These are phyloP conservation scores for Kondoa subrosea DNA, from an alignment of 768 basidiomycete genomes.

Conservation along the genomic window DNA sequence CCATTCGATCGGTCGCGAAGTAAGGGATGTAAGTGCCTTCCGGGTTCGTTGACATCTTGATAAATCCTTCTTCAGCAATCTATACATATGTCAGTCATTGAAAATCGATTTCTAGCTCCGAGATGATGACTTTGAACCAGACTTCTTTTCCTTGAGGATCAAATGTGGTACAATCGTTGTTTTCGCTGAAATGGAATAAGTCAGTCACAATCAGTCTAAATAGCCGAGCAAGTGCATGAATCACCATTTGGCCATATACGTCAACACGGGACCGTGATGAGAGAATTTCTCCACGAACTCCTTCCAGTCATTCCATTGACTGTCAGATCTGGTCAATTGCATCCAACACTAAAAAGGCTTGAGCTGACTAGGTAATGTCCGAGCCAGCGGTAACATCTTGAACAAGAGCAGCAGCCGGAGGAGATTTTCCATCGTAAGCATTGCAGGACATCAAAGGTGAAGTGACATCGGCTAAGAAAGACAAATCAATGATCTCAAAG, in stretches of 20 bases:
- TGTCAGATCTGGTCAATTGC: neutral
- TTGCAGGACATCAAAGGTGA: neutral
- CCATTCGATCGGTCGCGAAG: neutral
- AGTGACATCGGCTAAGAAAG: neutral
- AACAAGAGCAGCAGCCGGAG: neutral
- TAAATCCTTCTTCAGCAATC: neutral
- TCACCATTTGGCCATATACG: too few species aligned
- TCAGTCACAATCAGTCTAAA: neutral
- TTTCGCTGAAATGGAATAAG: neutral
- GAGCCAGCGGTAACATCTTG: neutral
- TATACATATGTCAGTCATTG: neutral
- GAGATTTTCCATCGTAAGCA: neutral
- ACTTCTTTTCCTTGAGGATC: neutral
- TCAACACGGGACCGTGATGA: neutral
- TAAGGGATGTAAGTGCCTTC: neutral
- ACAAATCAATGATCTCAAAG: too few species aligned
- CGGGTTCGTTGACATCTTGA: neutral
- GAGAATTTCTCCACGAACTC: neutral
- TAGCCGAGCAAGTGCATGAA: neutral
- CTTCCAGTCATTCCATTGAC: neutral
- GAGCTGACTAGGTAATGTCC: neutral
- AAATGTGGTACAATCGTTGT: neutral
- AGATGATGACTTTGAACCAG: neutral
- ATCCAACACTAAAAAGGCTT: neutral
- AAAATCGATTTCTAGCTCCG: neutral